These are phyloP conservation scores for Beauveria rudraprayagi DNA, from an alignment of 2,329 filamentous ascomycete species.

Conservation along the genomic window DNA sequence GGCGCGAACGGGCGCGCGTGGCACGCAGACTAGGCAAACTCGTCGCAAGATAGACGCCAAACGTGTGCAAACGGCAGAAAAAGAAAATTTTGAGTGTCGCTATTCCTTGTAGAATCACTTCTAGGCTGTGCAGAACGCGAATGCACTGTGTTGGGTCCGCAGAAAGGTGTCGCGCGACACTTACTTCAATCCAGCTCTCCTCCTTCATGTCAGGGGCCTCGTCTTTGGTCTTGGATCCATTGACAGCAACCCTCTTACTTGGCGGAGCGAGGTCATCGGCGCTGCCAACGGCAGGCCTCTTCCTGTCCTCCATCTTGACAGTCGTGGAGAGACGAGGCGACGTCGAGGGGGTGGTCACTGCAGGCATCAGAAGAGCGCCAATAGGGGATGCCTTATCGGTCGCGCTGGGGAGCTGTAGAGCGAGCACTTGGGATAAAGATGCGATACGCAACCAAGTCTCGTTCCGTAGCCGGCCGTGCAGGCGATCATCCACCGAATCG, in stretches of 20 bases:
- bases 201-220: constrained; percentile 49
- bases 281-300: constrained; percentile 78
- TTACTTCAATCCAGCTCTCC: constrained; percentile 57
- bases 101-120: background rate
- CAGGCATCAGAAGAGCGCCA: constrained; percentile 65
- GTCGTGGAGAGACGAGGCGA: constrained; percentile 70
- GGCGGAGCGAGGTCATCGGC: constrained; percentile 80
- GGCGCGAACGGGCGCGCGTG: background rate
- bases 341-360: constrained; percentile 66
- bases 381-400: constrained; percentile 13
- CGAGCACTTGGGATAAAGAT: constrained; percentile 20
- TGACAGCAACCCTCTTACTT: constrained; percentile 84
- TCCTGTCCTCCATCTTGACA: constrained; percentile 99
- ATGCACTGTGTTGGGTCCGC: background rate
- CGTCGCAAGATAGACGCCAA: background rate
- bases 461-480: constrained; percentile 24
- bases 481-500: constrained; percentile 28
- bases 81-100: background rate
- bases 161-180: constrained; percentile 35
- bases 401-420: constrained; percentile 25
- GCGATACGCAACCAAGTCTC: constrained; percentile 27
- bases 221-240: constrained; percentile 58
- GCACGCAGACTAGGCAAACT: background rate
- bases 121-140: background rate
- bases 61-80: background rate